These are phyloP conservation scores for Eremothecium cymbalariae DNA, from an alignment of 1,139 yeast species.

Conservation along the genomic window DNA sequence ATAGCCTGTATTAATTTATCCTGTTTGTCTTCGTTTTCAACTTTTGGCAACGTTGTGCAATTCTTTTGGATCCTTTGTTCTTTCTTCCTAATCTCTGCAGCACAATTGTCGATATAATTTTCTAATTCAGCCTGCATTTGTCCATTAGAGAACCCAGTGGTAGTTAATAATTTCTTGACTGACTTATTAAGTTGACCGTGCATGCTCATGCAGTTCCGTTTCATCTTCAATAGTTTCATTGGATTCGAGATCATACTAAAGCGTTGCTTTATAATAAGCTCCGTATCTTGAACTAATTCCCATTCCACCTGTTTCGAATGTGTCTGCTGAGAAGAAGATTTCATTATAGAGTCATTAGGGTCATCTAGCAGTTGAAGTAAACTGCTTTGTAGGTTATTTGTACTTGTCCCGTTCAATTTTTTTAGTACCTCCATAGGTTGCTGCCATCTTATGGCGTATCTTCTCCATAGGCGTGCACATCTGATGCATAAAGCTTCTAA, in stretches of 20 bases:
- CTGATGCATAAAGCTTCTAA: constrained; percentile 64
- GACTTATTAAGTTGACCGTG: constrained; percentile 21
- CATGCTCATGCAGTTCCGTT: constrained; percentile 16
- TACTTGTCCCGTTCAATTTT: constrained; percentile 32
- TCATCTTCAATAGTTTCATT: constrained; percentile 19
- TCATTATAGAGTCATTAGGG: constrained; percentile 13
- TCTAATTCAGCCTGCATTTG: constrained; percentile 16
- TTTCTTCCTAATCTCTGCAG: constrained; percentile 8
- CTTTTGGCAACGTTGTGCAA: too few relatives aligned
- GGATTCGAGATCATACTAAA: constrained; percentile 21
- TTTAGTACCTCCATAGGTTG: constrained; percentile 61
- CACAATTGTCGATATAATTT: constrained; percentile 10
- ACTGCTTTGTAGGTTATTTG: constrained; percentile 14
- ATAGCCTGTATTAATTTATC: too few relatives aligned
- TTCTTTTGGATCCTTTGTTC: constrained; percentile 13
- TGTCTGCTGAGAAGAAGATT: constrained; percentile 17
- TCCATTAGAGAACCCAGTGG: constrained; percentile 10
- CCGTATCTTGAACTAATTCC: constrained; percentile 64
- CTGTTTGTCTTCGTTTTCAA: too few relatives aligned
- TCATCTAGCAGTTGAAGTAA: constrained; percentile 21
- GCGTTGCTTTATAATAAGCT: constrained; percentile 47
- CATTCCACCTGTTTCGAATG: constrained; percentile 52
- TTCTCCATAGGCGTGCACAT: constrained; percentile 86
- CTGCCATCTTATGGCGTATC: constrained; percentile 88
- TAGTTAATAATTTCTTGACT: constrained; percentile 17